phyloP scores from a whole-genome alignment of 2,329 filamentous ascomycete species.

The Davidsoniella australis region DNA sequence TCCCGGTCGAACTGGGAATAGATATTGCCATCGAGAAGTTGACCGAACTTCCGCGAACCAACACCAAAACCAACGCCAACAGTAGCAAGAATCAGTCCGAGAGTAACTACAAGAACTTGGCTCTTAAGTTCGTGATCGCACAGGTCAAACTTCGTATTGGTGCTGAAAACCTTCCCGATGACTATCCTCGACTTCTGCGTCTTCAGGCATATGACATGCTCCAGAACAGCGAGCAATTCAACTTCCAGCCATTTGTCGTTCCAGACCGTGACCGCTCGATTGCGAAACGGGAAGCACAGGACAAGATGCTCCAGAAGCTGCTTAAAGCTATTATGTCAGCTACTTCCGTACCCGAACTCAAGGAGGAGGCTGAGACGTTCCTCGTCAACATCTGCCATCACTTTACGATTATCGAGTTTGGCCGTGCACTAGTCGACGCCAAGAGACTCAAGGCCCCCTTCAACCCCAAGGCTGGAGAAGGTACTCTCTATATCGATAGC shows the following conservation, averaged over 20 bases:
- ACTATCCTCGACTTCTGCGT: constrained; percentile 67
- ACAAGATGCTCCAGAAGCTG: constrained; percentile 65
- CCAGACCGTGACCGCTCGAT: constrained; percentile 71
- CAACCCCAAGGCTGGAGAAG: constrained; percentile 72
- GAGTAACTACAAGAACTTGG: constrained; percentile 80
- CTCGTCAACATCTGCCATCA: constrained; percentile 72
- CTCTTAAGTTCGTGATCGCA: constrained; percentile 69
- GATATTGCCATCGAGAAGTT: constrained; percentile 80
- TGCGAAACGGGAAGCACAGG: constrained; percentile 71
- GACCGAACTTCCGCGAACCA: constrained; percentile 55
- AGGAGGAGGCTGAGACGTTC: constrained; percentile 57
- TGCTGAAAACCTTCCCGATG: constrained; percentile 72
- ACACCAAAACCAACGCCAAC: constrained; percentile 22
- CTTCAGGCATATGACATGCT: constrained; percentile 78
- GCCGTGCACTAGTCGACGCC: constrained; percentile 61
- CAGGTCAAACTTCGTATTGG: constrained; percentile 86
- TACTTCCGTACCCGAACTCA: constrained; percentile 64
- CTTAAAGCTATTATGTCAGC: constrained; percentile 81
- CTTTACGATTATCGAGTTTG: constrained; percentile 79
- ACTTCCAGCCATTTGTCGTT: constrained; percentile 52
- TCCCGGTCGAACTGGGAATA: constrained; percentile 71
- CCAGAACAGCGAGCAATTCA: constrained; percentile 52
- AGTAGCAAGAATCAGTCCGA: constrained; percentile 40
- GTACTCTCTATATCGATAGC: constrained; percentile 73
- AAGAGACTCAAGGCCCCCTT: constrained; percentile 67